Conservation (phyloP, 1,284 basidiomycete species). For the Cryptococcus jaspeensis region DNA sequence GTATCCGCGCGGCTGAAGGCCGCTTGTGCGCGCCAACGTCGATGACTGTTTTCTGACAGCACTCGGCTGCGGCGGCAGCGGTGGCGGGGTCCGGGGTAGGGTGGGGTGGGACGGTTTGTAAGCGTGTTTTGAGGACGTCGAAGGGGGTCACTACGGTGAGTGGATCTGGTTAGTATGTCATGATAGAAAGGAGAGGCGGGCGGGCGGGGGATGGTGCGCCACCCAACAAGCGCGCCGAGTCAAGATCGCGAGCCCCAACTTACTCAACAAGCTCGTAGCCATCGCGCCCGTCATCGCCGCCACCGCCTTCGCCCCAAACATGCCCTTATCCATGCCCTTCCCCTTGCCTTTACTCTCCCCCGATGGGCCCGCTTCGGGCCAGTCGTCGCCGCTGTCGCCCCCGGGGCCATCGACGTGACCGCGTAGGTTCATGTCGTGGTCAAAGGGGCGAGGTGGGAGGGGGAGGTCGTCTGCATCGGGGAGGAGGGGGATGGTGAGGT, state of each 20-base stretch:
- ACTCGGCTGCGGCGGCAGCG: background rate
- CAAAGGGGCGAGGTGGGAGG: conserved; percentile 5
- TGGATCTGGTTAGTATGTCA: background rate
- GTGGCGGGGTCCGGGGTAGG: conserved; percentile 2
- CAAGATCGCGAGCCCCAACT: conserved; percentile 17
- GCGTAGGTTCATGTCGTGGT: conserved; percentile 29
- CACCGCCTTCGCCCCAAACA: conserved; percentile 46
- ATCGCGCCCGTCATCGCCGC: conserved; percentile 52
- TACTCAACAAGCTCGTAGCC: conserved; percentile 48
- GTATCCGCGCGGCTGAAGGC: background rate
- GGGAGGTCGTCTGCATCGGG: conserved; percentile 26
- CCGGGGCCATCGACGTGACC: conserved; percentile 19
- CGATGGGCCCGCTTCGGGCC: conserved; percentile 41
- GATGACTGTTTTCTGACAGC: background rate
- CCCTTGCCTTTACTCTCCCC: background rate
- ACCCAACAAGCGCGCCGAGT: background rate
- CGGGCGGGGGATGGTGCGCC: background rate
- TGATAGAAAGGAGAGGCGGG: background rate
- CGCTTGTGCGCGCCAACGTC: conserved; percentile 19
- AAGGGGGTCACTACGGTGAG: conserved; percentile 50
- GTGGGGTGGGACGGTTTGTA: conserved; percentile 49
- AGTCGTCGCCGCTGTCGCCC: conserved; percentile 18
- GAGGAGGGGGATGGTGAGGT: conserved; percentile 18
- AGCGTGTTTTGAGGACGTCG: conserved; percentile 52
- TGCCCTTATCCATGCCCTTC: conserved; percentile 16